phyloP scores from a whole-genome alignment of 192 early-diverging fungal genomes.

The Entomortierella beljakovae region DNA sequence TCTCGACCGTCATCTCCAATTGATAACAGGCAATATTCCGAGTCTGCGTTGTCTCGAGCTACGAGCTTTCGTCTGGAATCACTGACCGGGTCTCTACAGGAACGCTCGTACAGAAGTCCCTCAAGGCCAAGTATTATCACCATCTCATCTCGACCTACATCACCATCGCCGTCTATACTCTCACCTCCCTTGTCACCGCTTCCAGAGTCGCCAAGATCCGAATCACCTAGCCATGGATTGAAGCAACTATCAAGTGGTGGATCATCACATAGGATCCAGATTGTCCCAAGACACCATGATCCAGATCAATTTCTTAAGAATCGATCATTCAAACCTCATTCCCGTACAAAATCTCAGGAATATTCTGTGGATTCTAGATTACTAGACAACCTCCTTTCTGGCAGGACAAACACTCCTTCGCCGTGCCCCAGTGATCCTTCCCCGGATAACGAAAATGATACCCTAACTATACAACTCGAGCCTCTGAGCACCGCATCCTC shows the following conservation, averaged over 20 bases:
- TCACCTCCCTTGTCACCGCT: slow-evolving; percentile 34
- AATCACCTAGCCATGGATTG: slow-evolving; percentile 5
- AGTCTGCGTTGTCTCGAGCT: slow-evolving; percentile 14
- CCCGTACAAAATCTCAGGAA: slow-evolving; percentile 43
- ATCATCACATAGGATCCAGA: slow-evolving; percentile 35
- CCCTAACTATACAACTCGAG: slow-evolving; percentile 16
- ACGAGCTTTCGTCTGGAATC: slow-evolving; percentile 11
- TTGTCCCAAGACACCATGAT: slow-evolving; percentile 47
- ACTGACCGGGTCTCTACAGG: not conserved
- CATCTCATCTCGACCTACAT: slow-evolving; percentile 4
- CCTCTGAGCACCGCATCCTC: slow-evolving; percentile 1
- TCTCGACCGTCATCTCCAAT: too few species aligned
- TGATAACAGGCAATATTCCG: too few species aligned
- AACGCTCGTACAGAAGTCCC: slow-evolving; percentile 5
- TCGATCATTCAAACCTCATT: slow-evolving; percentile 8
- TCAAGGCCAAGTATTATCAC: slow-evolving; percentile 19
- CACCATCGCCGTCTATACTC: slow-evolving; percentile 19
- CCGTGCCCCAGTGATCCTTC: slow-evolving; percentile 2
- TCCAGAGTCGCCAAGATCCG: slow-evolving; percentile 22
- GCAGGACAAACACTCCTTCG: slow-evolving; percentile 18
- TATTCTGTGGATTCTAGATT: not conserved
- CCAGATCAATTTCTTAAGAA: slow-evolving; percentile 27
- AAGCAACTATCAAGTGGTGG: slow-evolving; percentile 36
- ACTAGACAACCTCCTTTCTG: not conserved
- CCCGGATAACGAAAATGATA: not conserved